Conservation (phyloP, 2,329 filamentous ascomycete species). For the Chrysosporium keratinophilum region DNA sequence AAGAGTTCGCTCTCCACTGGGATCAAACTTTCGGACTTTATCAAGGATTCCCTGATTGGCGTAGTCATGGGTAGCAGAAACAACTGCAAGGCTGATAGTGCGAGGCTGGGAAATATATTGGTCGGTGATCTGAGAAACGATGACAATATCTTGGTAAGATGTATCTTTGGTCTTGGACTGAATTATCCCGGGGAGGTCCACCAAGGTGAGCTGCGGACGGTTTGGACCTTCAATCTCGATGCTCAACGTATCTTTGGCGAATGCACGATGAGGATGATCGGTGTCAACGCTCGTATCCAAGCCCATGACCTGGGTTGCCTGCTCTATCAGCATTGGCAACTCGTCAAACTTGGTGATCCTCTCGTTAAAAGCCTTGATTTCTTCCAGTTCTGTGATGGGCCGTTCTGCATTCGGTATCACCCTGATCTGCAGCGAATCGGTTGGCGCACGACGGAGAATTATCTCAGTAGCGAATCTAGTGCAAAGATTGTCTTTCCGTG, state of each 20-base stretch:
- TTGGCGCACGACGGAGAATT: conserved; percentile 28
- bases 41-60: conserved; percentile 50
- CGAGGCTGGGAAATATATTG: conserved; percentile 47
- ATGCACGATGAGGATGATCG: neutral
- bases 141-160: conserved; percentile 16
- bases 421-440: conserved; percentile 14
- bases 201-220: conserved; percentile 11
- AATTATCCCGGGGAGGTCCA: conserved; percentile 14
- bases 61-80: conserved; percentile 42
- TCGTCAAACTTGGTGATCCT: neutral
- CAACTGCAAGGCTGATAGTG: conserved; percentile 49
- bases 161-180: conserved; percentile 1
- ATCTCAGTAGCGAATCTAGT: conserved; percentile 36
- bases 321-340: conserved; percentile 1
- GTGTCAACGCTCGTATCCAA: conserved; percentile 12
- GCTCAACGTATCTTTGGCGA: conserved; percentile 6
- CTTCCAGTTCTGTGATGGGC: conserved; percentile 9
- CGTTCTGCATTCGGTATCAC: conserved; percentile 17
- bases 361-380: conserved; percentile 13
- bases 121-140: conserved; percentile 3
- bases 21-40: conserved; percentile 17
- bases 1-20: conserved; percentile 5
- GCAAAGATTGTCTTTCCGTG: conserved; percentile 22
- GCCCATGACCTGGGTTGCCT: conserved; percentile 7
- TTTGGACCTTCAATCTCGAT: conserved; percentile 11